Percentiles rank a stretch among this genome's conserved stretches.
These are phyloP conservation scores for Ilyonectria robusta DNA, from an alignment of 2,329 filamentous ascomycete species.

Conservation along the genomic window DNA sequence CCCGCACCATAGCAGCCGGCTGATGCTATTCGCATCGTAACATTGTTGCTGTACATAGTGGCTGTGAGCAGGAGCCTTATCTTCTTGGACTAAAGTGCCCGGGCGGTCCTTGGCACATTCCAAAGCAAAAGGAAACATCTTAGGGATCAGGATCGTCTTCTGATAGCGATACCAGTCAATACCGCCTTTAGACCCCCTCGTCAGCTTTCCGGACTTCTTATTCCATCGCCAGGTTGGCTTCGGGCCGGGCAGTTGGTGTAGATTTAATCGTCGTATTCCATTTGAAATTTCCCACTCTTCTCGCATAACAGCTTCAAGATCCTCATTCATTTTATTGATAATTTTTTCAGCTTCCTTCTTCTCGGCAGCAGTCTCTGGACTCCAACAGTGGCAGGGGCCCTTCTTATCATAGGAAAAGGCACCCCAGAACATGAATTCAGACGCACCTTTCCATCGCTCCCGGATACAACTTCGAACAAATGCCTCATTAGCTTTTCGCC, in stretches of 20 bases:
- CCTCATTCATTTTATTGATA: slow-evolving; percentile 33
- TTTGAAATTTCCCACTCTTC: slow-evolving; percentile 31
- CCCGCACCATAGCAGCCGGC: not conserved
- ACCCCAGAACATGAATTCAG: slow-evolving; percentile 41
- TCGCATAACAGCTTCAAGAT: slow-evolving; percentile 29
- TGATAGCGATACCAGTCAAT: too few species aligned
- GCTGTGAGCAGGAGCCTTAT: slow-evolving; percentile 1
- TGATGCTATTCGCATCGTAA: not conserved
- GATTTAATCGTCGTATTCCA: too few species aligned
- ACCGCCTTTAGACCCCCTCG: too few species aligned
- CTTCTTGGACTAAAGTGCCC: not conserved
- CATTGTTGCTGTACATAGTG: not conserved
- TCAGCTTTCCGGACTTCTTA: too few species aligned
- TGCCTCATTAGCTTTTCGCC: slow-evolving; percentile 14
- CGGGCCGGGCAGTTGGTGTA: too few species aligned
- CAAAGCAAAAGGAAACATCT: not conserved
- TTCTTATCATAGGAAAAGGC: slow-evolving; percentile 38
- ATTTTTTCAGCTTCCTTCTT: slow-evolving; percentile 5
- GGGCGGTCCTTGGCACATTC: not conserved
- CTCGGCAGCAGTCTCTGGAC: slow-evolving; percentile 32
- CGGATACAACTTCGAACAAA: slow-evolving; percentile 33
- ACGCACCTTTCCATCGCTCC: slow-evolving; percentile 34
- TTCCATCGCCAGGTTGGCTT: too few species aligned
- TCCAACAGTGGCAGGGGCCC: slow-evolving; percentile 35
- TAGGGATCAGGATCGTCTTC: too few species aligned